These are phyloP conservation scores for Penicillium sp. DNA, from an alignment of 2,329 filamentous ascomycete genomes.

Conservation along the genomic window DNA sequence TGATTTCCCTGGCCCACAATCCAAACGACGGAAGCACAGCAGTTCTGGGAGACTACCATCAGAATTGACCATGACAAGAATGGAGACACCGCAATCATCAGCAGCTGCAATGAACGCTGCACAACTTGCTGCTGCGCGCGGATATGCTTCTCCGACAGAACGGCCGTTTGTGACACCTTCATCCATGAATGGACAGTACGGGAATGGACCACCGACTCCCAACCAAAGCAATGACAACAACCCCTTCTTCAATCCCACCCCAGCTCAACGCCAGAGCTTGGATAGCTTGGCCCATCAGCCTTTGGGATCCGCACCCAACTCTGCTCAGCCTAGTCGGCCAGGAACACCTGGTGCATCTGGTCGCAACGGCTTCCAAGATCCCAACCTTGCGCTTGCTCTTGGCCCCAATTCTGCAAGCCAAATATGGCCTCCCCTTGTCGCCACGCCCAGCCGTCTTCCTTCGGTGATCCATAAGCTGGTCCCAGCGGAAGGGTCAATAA, in stretches of 20 bases:
- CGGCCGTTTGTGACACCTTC: constrained; percentile 49
- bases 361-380: constrained; percentile 45
- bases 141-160: constrained; percentile 43
- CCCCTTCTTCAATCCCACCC: constrained; percentile 55
- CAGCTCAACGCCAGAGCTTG: constrained; percentile 62
- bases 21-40: constrained; percentile 82
- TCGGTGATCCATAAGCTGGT: constrained; percentile 80
- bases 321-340: constrained; percentile 74
- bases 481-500: constrained; percentile 76
- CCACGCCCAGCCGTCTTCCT: constrained; percentile 54
- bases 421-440: constrained; percentile 55
- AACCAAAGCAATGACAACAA: constrained; percentile 62
- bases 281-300: constrained; percentile 66
- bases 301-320: constrained; percentile 71
- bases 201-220: constrained; percentile 65
- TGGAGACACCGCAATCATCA: constrained; percentile 60
- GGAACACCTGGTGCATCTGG: constrained; percentile 62
- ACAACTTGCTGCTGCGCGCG: constrained; percentile 41
- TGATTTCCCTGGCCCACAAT: constrained; percentile 62
- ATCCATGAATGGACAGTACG: constrained; percentile 50
- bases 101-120: constrained; percentile 44
- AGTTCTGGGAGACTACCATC: constrained; percentile 68
- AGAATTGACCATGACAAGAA: constrained; percentile 76
- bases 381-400: constrained; percentile 28
- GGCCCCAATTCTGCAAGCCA: constrained; percentile 51